Percentiles rank a stretch among this genome's conserved stretches.
phyloP scores from a whole-genome alignment of 2,329 filamentous ascomycete species.

The Zymoseptoria ardabiliae region DNA sequence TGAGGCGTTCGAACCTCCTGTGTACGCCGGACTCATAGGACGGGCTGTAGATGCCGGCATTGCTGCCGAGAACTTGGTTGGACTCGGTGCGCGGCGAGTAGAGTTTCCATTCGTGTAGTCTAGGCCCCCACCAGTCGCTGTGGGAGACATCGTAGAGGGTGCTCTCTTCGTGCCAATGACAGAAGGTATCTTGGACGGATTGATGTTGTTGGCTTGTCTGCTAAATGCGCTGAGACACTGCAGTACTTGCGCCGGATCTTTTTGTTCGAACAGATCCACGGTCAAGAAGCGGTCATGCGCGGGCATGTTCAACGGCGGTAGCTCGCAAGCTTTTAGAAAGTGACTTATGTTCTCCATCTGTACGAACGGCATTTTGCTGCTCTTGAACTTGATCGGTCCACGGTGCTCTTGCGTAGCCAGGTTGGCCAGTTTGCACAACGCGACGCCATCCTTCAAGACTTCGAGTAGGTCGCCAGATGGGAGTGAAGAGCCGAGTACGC shows the following conservation, averaged over 20 bases:
- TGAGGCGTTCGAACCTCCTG: conserved; percentile 52
- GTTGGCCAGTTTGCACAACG: conserved; percentile 89
- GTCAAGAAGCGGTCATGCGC: conserved; percentile 95
- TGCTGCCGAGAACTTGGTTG: conserved; percentile 23
- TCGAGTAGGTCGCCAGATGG: conserved; percentile 72
- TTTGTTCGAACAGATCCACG: conserved; percentile 89
- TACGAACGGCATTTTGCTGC: conserved; percentile 91
- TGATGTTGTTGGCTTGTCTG: conserved; percentile 67
- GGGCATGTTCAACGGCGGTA: conserved; percentile 75
- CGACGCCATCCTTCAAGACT: conserved; percentile 80
- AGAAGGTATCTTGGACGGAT: conserved; percentile 65
- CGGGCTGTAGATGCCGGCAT: conserved; percentile 22
- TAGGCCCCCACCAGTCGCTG: conserved; percentile 16
- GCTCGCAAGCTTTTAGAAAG: conserved; percentile 82
- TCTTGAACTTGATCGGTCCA: conserved; percentile 80
- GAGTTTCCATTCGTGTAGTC: conserved; percentile 13
- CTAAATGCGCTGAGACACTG: conserved; percentile 92
- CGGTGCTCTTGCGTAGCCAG: conserved; percentile 66
- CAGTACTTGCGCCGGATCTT: conserved; percentile 91
- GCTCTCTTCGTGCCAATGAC: conserved; percentile 67
- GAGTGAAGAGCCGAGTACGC: conserved; percentile 65
- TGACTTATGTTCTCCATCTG: conserved; percentile 99
- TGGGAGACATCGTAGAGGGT: conserved; percentile 34
- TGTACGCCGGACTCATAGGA: conserved; percentile 41
- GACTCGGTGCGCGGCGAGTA: conserved; percentile 17